These are phyloP conservation scores for Cercophora samala DNA, from an alignment of 495 filamentous ascomycete genomes.

Conservation along the genomic window DNA sequence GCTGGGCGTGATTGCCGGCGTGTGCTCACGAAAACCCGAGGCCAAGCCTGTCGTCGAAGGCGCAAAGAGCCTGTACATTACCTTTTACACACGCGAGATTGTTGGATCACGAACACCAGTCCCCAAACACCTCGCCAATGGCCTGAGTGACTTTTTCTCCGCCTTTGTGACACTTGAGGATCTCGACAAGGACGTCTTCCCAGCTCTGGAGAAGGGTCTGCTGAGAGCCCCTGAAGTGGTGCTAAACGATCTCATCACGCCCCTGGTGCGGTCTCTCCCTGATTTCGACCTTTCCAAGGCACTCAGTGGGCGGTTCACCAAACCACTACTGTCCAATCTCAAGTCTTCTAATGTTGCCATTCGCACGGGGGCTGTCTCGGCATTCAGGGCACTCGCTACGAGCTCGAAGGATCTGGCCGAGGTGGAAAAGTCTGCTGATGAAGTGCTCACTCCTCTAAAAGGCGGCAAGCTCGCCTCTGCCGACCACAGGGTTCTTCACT, in stretches of 20 bases:
- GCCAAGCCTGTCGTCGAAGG: constrained; percentile 57
- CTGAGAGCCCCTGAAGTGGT: constrained; percentile 88
- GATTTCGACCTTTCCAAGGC: constrained; percentile 72
- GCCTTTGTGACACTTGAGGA: constrained; percentile 73
- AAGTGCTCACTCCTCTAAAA: constrained; percentile 74
- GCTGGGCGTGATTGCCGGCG: constrained; percentile 81
- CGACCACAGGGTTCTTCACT: constrained; percentile 77
- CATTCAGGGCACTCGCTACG: constrained; percentile 62
- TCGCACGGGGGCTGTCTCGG: constrained; percentile 67
- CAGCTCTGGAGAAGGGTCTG: constrained; percentile 81
- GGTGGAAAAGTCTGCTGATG: constrained; percentile 65
- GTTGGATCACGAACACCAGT: constrained; percentile 71
- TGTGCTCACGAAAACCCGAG: constrained; percentile 64
- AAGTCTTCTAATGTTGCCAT: constrained; percentile 83
- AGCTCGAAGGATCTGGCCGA: constrained; percentile 54
- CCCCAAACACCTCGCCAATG: constrained; percentile 66
- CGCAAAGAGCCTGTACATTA: constrained; percentile 65
- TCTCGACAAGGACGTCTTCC: constrained; percentile 68
- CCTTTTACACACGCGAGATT: constrained; percentile 82
- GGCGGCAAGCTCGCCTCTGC: constrained; percentile 72
- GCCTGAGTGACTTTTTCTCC: constrained; percentile 77
- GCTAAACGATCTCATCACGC: constrained; percentile 67
- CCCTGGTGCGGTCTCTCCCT: constrained; percentile 66
- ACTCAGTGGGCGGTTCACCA: constrained; percentile 66
- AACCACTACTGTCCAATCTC: constrained; percentile 78